phyloP scores from a whole-genome alignment of 257 asterid species.

The Fraxinus excelsior region DNA sequence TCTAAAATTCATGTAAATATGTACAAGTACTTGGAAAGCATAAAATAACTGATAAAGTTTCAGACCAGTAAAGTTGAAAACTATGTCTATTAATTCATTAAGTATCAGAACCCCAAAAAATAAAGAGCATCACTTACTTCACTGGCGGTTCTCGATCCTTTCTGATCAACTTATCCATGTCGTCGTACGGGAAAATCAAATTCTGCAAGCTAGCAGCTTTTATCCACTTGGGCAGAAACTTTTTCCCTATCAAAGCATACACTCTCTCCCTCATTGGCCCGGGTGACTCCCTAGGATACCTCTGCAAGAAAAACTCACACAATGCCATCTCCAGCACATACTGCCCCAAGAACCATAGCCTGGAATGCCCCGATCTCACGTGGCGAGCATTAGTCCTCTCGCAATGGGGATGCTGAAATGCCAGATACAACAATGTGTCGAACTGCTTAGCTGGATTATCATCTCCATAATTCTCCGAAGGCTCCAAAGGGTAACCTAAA shows the following conservation, averaged over 20 bases:
- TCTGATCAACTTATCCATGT: conserved; percentile 74
- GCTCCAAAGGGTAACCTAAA: conserved; percentile 87
- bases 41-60: not conserved
- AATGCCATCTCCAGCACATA: conserved; percentile 78
- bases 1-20: not conserved
- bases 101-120: not conserved
- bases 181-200: conserved; percentile 84
- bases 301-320: conserved; percentile 92
- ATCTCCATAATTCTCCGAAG: conserved; percentile 69
- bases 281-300: conserved; percentile 94
- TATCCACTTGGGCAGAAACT: conserved; percentile 81
- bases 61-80: not conserved
- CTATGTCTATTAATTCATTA: not conserved
- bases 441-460: conserved; percentile 94
- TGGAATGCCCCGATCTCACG: conserved; percentile 80
- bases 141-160: conserved; percentile 87
- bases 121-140: conserved; percentile 53
- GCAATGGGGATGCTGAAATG: conserved; percentile 92
- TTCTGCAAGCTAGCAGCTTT: conserved; percentile 90
- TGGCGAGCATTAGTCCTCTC: conserved; percentile 89
- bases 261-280: conserved; percentile 99
- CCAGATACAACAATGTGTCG: conserved; percentile 79
- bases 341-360: conserved; percentile 82
- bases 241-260: conserved; percentile 86
- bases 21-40: not conserved